A percentile compares a stretch with the other conserved stretches of the same genome.
Conservation (phyloP, 2,329 filamentous ascomycete genomes). For the Trichophyton rubrum region DNA sequence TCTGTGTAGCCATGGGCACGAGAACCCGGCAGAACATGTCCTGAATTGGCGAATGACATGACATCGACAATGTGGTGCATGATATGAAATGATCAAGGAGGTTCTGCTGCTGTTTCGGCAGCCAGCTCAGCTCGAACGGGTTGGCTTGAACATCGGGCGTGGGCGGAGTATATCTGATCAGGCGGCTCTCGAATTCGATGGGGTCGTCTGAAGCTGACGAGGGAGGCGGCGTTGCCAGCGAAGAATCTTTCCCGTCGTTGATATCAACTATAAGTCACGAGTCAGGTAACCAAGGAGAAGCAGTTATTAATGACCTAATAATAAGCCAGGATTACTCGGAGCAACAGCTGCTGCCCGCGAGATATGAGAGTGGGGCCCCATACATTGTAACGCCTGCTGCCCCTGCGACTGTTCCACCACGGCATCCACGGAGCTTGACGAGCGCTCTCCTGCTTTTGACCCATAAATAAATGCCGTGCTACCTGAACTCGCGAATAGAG, state of each 20-base stretch:
- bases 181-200: background rate
- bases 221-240: background rate
- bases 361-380: background rate
- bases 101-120: conserved; percentile 6
- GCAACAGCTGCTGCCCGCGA: background rate
- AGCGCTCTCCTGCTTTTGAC: background rate
- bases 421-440: background rate
- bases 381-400: background rate
- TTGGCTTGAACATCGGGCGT: background rate
- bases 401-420: background rate
- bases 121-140: conserved; percentile 6
- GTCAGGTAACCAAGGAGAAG: background rate
- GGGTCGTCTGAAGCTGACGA: background rate
- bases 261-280: background rate
- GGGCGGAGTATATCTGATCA: background rate
- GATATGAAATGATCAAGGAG: conserved; percentile 24
- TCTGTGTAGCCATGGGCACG: conserved; percentile 16
- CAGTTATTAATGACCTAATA: background rate
- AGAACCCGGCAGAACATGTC: conserved; percentile 14
- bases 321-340: background rate
- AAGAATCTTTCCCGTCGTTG: background rate
- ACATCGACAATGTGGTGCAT: conserved; percentile 24
- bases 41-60: conserved; percentile 16
- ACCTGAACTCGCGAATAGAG: background rate
- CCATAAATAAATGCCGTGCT: conserved; percentile 6